These are phyloP conservation scores for Colletotrichum sp. DNA, from an alignment of 2,329 filamentous ascomycete species.

Conservation along the genomic window DNA sequence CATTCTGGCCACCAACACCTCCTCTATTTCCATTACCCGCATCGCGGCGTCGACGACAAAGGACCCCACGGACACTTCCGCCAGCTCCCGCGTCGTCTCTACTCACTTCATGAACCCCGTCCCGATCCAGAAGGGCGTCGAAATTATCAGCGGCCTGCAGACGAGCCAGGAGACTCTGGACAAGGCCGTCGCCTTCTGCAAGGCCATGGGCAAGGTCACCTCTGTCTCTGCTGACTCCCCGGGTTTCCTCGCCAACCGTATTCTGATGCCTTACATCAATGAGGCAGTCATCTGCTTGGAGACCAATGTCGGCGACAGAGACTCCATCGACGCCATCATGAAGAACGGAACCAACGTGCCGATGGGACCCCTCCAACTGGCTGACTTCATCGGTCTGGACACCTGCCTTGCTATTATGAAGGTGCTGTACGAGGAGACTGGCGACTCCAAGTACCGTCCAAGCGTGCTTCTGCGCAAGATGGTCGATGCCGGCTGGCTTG, in stretches of 20 bases:
- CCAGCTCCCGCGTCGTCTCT: conserved; percentile 86
- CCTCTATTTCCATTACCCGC: conserved; percentile 96
- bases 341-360: conserved; percentile 99
- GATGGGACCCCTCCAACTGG: conserved; percentile 93
- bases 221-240: conserved; percentile 89
- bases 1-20: conserved; percentile 96
- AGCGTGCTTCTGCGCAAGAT: conserved; percentile 89
- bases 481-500: conserved; percentile 97
- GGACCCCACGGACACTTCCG: conserved; percentile 80
- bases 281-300: conserved; percentile 96
- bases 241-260: conserved; percentile 94
- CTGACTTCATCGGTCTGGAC: conserved; percentile 96
- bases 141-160: conserved; percentile 95
- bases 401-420: conserved; percentile 98
- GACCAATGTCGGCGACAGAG: conserved; percentile 85
- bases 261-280: conserved; percentile 99
- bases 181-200: conserved; percentile 84
- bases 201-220: conserved; percentile 90
- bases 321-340: conserved; percentile 98
- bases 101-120: conserved; percentile 99
- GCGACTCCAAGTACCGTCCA: conserved; percentile 94
- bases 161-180: conserved; percentile 84
- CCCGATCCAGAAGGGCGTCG: conserved; percentile 93
- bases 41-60: conserved; percentile 87
- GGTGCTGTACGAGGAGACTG: conserved; percentile 88